Conservation (phyloP, 169 alveolate genomes). For the Amoebophrya sp. region DNA sequence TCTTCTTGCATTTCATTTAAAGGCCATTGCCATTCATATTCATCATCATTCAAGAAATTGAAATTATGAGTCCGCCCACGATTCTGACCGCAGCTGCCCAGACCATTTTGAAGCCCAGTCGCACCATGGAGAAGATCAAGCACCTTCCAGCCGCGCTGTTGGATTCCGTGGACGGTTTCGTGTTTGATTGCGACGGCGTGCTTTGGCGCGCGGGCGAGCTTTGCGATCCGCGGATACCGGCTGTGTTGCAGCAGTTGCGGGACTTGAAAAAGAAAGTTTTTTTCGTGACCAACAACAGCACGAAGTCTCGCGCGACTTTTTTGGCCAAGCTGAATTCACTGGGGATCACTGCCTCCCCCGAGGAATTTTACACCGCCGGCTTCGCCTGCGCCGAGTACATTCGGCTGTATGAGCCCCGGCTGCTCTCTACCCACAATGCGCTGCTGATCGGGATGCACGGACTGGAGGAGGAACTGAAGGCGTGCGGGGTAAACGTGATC, state of each 20-base stretch:
- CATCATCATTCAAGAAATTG: too few species aligned
- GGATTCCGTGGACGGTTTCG: not conserved
- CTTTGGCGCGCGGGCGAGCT: conserved; percentile 9
- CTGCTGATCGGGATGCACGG: conserved; percentile 11
- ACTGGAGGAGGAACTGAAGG: conserved; percentile 22
- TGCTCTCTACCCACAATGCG: not conserved
- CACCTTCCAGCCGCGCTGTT: not conserved
- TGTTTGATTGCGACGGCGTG: conserved; percentile 15
- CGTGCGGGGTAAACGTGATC: not conserved
- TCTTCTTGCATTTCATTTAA: too few species aligned
- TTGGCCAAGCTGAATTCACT: not conserved
- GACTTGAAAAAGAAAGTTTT: not conserved
- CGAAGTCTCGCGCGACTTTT: not conserved
- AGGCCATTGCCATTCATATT: too few species aligned
- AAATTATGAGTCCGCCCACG: too few species aligned
- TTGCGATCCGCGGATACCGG: not conserved
- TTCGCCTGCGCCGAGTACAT: conserved; percentile 11
- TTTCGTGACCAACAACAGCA: conserved; percentile 5
- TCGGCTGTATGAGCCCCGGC: not conserved
- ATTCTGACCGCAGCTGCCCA: too few species aligned
- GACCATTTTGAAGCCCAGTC: too few species aligned
- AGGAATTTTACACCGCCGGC: not conserved
- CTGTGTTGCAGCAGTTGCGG: not conserved
- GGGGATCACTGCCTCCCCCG: not conserved
- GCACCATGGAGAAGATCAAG: too few species aligned